phyloP scores from a whole-genome alignment of 2,329 filamentous ascomycete genomes.

The Pseudogymnoascus sp. region DNA sequence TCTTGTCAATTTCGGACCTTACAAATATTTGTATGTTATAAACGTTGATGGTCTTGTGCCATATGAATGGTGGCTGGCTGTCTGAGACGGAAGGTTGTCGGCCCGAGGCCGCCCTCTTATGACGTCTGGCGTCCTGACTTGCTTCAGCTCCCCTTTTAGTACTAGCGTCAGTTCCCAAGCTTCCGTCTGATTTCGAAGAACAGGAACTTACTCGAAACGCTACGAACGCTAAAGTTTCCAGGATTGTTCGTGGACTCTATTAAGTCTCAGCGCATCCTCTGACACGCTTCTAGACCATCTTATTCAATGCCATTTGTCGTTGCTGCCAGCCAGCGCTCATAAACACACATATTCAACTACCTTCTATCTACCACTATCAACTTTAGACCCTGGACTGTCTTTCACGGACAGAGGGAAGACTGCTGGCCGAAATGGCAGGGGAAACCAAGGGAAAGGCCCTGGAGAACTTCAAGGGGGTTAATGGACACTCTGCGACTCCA shows the following conservation, averaged over 20 bases:
- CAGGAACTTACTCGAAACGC: conserved; percentile 7
- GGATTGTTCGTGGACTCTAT: neutral
- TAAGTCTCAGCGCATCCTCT: conserved; percentile 6
- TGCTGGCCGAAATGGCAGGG: conserved; percentile 28
- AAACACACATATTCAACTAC: neutral
- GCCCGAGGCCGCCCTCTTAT: neutral
- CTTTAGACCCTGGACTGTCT: neutral
- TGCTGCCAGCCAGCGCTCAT: conserved; percentile 9
- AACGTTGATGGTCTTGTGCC: neutral
- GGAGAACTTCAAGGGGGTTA: conserved; percentile 29
- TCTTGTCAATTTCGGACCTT: neutral
- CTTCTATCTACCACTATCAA: neutral
- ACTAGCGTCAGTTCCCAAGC: conserved; percentile 1
- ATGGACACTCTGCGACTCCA: conserved; percentile 32
- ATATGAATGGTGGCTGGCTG: neutral
- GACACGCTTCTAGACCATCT: conserved; percentile 5
- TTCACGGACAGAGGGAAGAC: neutral
- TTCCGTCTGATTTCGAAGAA: conserved; percentile 6
- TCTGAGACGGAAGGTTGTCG: neutral
- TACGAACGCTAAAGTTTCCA: conserved; percentile 7
- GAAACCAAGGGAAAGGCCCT: conserved; percentile 31
- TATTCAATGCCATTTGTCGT: conserved; percentile 2
- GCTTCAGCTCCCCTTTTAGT: conserved; percentile 4
- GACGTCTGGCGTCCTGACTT: neutral
- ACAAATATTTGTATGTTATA: neutral